phyloP scores from a whole-genome alignment of 495 filamentous ascomycete genomes.

The Baudoinia panamericana region DNA sequence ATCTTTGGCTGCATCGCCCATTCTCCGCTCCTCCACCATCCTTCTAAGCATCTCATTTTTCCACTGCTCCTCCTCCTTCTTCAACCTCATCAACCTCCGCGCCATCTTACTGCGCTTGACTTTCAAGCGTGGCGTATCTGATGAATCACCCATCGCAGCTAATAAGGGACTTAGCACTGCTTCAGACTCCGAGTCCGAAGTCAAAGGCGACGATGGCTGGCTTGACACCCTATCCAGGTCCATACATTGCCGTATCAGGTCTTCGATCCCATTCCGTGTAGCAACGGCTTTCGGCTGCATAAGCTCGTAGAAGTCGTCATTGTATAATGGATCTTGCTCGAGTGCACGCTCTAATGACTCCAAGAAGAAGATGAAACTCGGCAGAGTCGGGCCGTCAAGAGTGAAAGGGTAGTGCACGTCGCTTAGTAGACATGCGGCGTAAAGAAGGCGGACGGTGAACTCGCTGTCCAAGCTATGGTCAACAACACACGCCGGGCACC shows the following conservation, averaged over 20 bases:
- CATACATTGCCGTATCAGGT: constrained; percentile 41
- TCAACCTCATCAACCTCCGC: constrained; percentile 13
- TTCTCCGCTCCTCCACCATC: background rate
- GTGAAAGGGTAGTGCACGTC: constrained; percentile 29
- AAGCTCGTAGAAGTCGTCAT: constrained; percentile 41
- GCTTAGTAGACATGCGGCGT: constrained; percentile 42
- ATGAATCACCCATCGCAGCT: constrained; percentile 5
- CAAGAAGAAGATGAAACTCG: constrained; percentile 43
- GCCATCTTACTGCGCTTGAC: constrained; percentile 18
- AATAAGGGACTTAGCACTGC: background rate
- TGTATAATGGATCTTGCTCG: constrained; percentile 44
- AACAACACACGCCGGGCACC: constrained; percentile 46
- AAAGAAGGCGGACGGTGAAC: constrained; percentile 45
- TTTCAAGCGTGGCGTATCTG: constrained; percentile 8
- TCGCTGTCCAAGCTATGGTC: constrained; percentile 43
- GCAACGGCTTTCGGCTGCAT: constrained; percentile 41
- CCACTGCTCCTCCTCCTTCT: constrained; percentile 18
- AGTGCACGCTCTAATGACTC: constrained; percentile 40
- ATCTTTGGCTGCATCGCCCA: background rate
- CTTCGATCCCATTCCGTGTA: constrained; percentile 40
- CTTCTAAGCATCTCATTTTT: constrained; percentile 15
- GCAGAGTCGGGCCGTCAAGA: constrained; percentile 22
- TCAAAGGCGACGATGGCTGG: constrained; percentile 5
- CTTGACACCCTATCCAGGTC: constrained; percentile 30
- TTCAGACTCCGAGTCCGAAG: constrained; percentile 2